phyloP scores from a whole-genome alignment of 2,329 filamentous ascomycete genomes.

The Botrytis medusae region DNA sequence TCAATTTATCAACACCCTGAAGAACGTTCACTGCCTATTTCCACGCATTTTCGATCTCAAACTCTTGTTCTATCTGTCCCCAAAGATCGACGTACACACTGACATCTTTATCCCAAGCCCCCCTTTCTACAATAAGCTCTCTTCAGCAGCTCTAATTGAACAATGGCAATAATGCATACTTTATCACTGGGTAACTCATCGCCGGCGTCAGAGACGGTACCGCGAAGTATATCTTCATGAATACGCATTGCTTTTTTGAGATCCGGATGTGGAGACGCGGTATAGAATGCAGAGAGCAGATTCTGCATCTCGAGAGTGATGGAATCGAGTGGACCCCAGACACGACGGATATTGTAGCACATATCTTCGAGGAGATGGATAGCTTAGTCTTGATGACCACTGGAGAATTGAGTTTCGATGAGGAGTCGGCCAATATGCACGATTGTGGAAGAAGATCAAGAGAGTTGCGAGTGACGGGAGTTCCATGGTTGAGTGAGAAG shows the following conservation, averaged over 20 bases:
- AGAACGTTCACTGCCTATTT: slow-evolving; percentile 22
- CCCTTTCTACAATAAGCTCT: slow-evolving; percentile 45
- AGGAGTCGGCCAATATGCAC: slow-evolving; percentile 30
- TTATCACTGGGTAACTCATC: slow-evolving; percentile 31
- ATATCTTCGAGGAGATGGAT: slow-evolving; percentile 32
- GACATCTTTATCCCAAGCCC: slow-evolving; percentile 40
- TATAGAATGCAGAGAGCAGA: slow-evolving; percentile 31
- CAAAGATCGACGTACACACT: slow-evolving; percentile 28
- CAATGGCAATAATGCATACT: slow-evolving; percentile 35
- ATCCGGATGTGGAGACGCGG: slow-evolving; percentile 24
- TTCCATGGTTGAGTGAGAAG: slow-evolving; percentile 33
- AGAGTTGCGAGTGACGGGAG: slow-evolving; percentile 24
- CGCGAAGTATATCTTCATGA: slow-evolving; percentile 32
- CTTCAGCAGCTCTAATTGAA: slow-evolving; percentile 42
- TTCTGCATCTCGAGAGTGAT: slow-evolving; percentile 31
- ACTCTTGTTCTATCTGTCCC: slow-evolving; percentile 25
- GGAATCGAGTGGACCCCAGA: slow-evolving; percentile 32
- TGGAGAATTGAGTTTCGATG: slow-evolving; percentile 31
- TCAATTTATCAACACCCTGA: slow-evolving; percentile 26
- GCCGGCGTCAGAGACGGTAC: slow-evolving; percentile 34
- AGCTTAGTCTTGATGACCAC: slow-evolving; percentile 23
- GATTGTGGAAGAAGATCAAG: slow-evolving; percentile 29
- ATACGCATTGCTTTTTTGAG: slow-evolving; percentile 29
- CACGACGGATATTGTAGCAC: slow-evolving; percentile 34
- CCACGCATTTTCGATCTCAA: slow-evolving; percentile 26